Evolutionary conservation across 1,284 basidiomycete species (phyloP).

Genomic region (Trametes sp.): DNA sequence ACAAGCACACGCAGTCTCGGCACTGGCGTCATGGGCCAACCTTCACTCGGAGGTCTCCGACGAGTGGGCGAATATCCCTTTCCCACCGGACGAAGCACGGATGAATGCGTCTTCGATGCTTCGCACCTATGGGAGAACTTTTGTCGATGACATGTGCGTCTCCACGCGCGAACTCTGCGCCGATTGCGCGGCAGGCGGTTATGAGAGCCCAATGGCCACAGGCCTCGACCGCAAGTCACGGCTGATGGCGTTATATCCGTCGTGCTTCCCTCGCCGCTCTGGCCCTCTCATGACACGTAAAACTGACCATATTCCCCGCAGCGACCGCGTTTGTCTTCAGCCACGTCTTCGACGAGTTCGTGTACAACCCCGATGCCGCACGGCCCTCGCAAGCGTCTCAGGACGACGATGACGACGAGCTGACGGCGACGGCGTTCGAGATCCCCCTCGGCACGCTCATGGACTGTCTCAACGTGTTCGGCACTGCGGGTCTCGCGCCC

Average conservation of each 20-base stretch:
- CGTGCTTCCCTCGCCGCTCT: neutral
- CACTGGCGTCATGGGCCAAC: constrained; percentile 2
- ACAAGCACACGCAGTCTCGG: neutral
- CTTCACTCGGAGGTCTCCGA: constrained; percentile 7
- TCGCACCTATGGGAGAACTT: constrained; percentile 6
- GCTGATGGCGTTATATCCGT: constrained; percentile 2
- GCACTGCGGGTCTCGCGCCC: constrained; percentile 65
- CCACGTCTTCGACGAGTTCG: constrained; percentile 81
- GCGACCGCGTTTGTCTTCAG: constrained; percentile 88
- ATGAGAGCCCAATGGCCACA: neutral
- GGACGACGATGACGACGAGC: constrained; percentile 41
- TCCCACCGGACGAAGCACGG: constrained; percentile 11
- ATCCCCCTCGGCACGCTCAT: constrained; percentile 84
- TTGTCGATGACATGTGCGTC: constrained; percentile 8
- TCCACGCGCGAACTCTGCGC: neutral
- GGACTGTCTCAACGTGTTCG: constrained; percentile 93
- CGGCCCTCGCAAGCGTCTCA: constrained; percentile 29
- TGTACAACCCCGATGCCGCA: constrained; percentile 56
- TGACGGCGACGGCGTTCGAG: constrained; percentile 68
- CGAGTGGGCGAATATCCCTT: neutral
- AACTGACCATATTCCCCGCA: constrained; percentile 41
- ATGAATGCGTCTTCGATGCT: neutral
- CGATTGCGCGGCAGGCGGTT: neutral
- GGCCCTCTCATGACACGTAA: neutral
- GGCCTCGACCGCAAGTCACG: neutral